A percentile compares a stretch with the other conserved stretches of the same genome.
Evolutionary conservation across 2,329 filamentous ascomycete genomes (phyloP).

Genomic region (Dendryphion nanum): DNA sequence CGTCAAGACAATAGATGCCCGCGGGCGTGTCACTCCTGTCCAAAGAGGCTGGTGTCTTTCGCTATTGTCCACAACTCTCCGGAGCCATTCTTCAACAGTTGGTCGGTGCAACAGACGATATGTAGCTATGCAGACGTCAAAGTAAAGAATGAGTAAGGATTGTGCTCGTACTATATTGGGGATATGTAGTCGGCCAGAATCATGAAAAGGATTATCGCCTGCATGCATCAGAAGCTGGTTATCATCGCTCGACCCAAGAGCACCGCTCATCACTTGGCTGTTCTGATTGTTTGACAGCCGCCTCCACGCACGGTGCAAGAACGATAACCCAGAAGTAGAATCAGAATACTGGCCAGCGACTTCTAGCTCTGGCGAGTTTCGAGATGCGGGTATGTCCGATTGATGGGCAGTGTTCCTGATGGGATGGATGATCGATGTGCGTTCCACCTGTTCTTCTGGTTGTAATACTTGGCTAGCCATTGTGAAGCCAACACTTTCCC

Average conservation of each 20-base stretch:
- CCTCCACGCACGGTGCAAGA: constrained; percentile 67
- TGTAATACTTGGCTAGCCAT: background rate
- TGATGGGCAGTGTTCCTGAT: background rate
- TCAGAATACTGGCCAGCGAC: constrained; percentile 58
- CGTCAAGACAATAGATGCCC: constrained; percentile 38
- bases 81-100: constrained; percentile 49
- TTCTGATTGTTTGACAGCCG: constrained; percentile 60
- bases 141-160: constrained; percentile 52
- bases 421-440: background rate
- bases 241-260: constrained; percentile 18
- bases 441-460: background rate
- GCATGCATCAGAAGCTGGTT: constrained; percentile 50
- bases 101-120: constrained; percentile 57
- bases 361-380: constrained; percentile 49
- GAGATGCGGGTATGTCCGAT: constrained; percentile 17
- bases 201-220: constrained; percentile 51
- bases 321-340: constrained; percentile 51
- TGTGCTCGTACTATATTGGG: constrained; percentile 12
- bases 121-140: constrained; percentile 59
- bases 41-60: constrained; percentile 28
- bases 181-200: constrained; percentile 26
- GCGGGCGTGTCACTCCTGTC: constrained; percentile 43
- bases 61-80: constrained; percentile 22
- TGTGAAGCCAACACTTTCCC: background rate
- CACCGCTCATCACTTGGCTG: constrained; percentile 18